A percentile compares a stretch with the other conserved stretches of the same genome.
These are phyloP conservation scores for Pseudogymnoascus sp. DNA, from an alignment of 2,329 filamentous ascomycete genomes.

Conservation along the genomic window DNA sequence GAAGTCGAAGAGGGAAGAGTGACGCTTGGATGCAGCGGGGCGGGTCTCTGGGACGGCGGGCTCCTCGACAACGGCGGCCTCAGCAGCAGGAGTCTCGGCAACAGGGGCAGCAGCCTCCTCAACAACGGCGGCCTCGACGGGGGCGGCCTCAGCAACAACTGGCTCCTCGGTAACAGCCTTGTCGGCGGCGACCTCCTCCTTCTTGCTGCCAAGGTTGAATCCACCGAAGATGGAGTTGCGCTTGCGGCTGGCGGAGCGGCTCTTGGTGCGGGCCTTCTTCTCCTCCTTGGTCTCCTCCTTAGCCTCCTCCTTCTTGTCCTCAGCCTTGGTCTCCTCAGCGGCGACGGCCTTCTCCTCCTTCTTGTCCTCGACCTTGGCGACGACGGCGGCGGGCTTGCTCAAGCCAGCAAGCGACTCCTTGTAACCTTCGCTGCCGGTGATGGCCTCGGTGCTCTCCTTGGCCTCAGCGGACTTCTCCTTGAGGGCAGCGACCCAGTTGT, in stretches of 20 bases:
- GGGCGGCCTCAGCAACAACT: constrained; percentile 27
- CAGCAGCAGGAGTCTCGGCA: constrained; percentile 21
- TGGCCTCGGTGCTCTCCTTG: constrained; percentile 65
- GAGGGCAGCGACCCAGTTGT: constrained; percentile 82
- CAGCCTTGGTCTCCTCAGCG: constrained; percentile 30
- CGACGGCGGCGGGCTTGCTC: constrained; percentile 34
- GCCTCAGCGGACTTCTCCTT: constrained; percentile 78
- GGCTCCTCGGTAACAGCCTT: constrained; percentile 25
- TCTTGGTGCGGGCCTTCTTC: constrained; percentile 52
- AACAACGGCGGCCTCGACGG: constrained; percentile 22
- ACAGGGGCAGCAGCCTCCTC: constrained; percentile 34
- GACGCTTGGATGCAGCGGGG: constrained; percentile 27
- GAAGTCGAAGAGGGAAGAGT: constrained; percentile 27
- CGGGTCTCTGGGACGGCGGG: constrained; percentile 22
- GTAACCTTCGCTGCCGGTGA: constrained; percentile 77
- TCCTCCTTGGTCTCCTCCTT: constrained; percentile 35
- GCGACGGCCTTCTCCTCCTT: constrained; percentile 25
- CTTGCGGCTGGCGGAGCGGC: constrained; percentile 57
- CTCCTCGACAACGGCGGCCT: constrained; percentile 24
- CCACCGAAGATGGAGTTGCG: constrained; percentile 54
- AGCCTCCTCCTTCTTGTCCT: constrained; percentile 24
- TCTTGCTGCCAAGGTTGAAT: constrained; percentile 48
- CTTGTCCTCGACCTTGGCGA: constrained; percentile 32
- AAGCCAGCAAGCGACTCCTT: constrained; percentile 45
- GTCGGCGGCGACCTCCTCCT: constrained; percentile 39